Evolutionary conservation across 2,329 filamentous ascomycete species (phyloP).

Genomic region (Calonectria pseudoturangicola): DNA sequence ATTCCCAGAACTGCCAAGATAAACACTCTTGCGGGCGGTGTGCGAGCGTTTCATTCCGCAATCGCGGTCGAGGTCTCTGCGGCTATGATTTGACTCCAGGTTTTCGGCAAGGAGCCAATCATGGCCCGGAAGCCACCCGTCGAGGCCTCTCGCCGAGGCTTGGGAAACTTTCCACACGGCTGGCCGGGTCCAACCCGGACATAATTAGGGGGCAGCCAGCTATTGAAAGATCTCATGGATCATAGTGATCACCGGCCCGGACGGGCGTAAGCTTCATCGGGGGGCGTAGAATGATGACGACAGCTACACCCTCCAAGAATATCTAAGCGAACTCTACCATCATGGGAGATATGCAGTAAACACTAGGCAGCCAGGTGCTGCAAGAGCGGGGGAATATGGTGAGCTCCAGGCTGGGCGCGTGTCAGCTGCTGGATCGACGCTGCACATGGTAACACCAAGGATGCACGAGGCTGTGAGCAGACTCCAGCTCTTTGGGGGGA

Average conservation of each 20-base stretch:
- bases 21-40: constrained; percentile 38
- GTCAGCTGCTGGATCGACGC: constrained; percentile 43
- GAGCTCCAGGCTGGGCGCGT: constrained; percentile 28
- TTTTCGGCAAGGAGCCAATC: constrained; percentile 23
- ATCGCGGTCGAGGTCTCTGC: constrained; percentile 19
- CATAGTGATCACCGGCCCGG: constrained; percentile 30
- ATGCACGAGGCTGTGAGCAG: constrained; percentile 35
- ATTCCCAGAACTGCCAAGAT: constrained; percentile 47
- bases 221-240: constrained; percentile 20
- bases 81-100: constrained; percentile 35
- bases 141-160: constrained; percentile 15
- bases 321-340: constrained; percentile 25
- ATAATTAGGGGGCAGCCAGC: constrained; percentile 14
- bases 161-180: constrained; percentile 31
- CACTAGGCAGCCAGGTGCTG: constrained; percentile 6
- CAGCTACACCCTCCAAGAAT: constrained; percentile 13
- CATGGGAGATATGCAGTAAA: constrained; percentile 16
- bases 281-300: constrained; percentile 28
- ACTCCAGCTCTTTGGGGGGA: constrained; percentile 9
- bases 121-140: not conserved
- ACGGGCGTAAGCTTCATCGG: constrained; percentile 31
- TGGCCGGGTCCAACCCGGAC: constrained; percentile 37
- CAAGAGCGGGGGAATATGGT: constrained; percentile 18
- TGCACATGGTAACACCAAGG: constrained; percentile 36
- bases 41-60: constrained; percentile 48